phyloP scores from a whole-genome alignment of 164 flowering plant genomes.

The Saururus chinensis region DNA sequence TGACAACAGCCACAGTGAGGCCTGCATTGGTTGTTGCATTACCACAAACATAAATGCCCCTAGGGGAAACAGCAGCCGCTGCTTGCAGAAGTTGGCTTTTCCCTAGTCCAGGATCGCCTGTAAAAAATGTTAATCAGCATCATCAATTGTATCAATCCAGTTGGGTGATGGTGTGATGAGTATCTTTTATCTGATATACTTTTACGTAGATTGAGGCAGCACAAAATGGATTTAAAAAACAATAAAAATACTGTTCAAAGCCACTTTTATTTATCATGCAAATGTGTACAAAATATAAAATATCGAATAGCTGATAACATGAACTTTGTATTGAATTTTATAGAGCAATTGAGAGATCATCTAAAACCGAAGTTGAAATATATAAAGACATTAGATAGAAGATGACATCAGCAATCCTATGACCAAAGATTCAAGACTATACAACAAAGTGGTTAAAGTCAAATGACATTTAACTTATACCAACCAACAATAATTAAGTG shows the following conservation, averaged over 20 bases:
- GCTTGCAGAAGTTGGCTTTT: slow-evolving; percentile 98
- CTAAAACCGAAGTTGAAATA: no score
- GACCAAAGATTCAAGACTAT: neutral
- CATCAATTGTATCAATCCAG: neutral
- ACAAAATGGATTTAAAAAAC: no score
- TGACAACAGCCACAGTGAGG: slow-evolving; percentile 96
- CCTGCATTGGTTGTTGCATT: slow-evolving; percentile 99
- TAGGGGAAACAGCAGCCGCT: slow-evolving; percentile 90
- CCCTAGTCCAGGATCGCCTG: slow-evolving; percentile 99
- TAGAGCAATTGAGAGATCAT: no score
- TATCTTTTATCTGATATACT: neutral
- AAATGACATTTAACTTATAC: neutral
- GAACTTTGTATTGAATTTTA: no score
- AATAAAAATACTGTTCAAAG: no score
- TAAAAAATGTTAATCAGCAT: slow-evolving; percentile 10
- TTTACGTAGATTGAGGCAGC: no score
- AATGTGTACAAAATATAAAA: no score
- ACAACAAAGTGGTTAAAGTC: neutral
- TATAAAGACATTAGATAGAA: no score
- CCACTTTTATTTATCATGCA: no score
- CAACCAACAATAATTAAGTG: slow-evolving; percentile 93
- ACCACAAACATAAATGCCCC: slow-evolving; percentile 97
- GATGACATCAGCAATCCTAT: neutral
- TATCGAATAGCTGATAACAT: no score
- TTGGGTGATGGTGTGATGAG: neutral